Base-by-base conservation (phyloP, 768 basidiomycete genomes). In the Lactarius tabidus region DNA sequence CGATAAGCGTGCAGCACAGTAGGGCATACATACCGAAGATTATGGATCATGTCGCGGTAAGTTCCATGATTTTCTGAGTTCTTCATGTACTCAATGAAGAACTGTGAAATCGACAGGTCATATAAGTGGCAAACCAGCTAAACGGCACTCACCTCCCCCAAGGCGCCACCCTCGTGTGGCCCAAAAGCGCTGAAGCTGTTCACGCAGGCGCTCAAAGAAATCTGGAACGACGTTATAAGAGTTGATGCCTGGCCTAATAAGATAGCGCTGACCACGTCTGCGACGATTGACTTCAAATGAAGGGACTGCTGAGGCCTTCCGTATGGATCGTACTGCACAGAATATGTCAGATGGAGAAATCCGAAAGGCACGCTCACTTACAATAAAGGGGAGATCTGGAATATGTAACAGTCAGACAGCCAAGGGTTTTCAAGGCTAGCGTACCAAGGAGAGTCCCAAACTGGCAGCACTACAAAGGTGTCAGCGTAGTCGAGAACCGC, bases 391-490 rank as follows among this genome's bases (percentile, higher is more conserved):
- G 38, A 64, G 57, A 64, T 45, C 63, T 64, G 7, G 35, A 3
- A 29, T 39, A 59, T n/a, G 23, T 59, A 28, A 41, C 57, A 33
- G 26, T 43, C 52, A 55, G 41, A 7, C 14, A 31, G 1, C 8
- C 26, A n/a, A 6, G 20, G 7, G 3, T 0, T 14, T 51, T 6
- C 6, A 26, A 29, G 17, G 28, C 31, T 8, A 36, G 53, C 63
- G 31, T 3, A 64, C 63, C 58, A n/a, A 64, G 52, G 14, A 64
- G 51, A 4, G 57, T 59, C 4, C 52, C 63, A 2, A 52, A 59
- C n/a, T 64, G 57, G 6, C 63, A 64, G 12, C 38, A 59, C 63
- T 64, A 12, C 36, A 36, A 31, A 12, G 3, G 3, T 17, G 17
- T 41, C 4, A 57, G 20, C 29, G 23, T 28, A 23, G 6, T 28